Evolutionary conservation across 257 asterid species (phyloP).

Genomic region (Fraxinus americana): DNA sequence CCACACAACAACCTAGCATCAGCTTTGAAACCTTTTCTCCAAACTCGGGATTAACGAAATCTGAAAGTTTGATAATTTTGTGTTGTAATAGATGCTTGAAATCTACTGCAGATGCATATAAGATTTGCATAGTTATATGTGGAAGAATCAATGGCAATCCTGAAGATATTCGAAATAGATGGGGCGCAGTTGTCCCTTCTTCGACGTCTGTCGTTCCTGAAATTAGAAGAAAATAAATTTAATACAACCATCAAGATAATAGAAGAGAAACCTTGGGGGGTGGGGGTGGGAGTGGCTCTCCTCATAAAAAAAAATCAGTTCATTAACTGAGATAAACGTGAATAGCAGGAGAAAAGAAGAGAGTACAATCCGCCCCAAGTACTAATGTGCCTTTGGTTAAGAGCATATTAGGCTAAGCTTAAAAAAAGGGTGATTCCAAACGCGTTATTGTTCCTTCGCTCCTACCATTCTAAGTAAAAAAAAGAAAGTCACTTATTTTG

Average conservation of each 20-base stretch:
- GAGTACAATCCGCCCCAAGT: too few relatives aligned
- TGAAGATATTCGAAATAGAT: constrained; percentile 91
- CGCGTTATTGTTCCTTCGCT: not conserved
- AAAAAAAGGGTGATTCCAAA: not conserved
- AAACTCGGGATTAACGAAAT: constrained; percentile 65
- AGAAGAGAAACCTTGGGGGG: not conserved
- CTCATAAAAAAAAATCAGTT: too few relatives aligned
- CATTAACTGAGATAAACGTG: too few relatives aligned
- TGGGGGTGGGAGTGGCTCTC: too few relatives aligned
- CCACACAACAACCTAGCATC: constrained; percentile 80
- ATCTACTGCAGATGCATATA: constrained; percentile 72
- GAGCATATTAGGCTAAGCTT: not conserved
- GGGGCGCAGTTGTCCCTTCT: constrained; percentile 71
- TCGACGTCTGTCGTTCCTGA: constrained; percentile 89
- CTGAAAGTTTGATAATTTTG: constrained; percentile 70
- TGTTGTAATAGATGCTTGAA: constrained; percentile 80
- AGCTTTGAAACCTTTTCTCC: constrained; percentile 67
- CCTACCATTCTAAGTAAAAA: not conserved
- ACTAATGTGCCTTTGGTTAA: too few relatives aligned
- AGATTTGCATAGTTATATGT: constrained; percentile 73
- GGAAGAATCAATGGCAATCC: constrained; percentile 93
- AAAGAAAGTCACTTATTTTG: too few relatives aligned
- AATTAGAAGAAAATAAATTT: constrained; percentile 19
- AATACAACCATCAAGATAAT: not conserved
- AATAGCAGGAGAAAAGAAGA: too few relatives aligned